Evolutionary conservation across 2,329 filamentous ascomycete species (phyloP), one percentile per base, ranked within the genome.

Genomic region (Apiospora hydei): DNA sequence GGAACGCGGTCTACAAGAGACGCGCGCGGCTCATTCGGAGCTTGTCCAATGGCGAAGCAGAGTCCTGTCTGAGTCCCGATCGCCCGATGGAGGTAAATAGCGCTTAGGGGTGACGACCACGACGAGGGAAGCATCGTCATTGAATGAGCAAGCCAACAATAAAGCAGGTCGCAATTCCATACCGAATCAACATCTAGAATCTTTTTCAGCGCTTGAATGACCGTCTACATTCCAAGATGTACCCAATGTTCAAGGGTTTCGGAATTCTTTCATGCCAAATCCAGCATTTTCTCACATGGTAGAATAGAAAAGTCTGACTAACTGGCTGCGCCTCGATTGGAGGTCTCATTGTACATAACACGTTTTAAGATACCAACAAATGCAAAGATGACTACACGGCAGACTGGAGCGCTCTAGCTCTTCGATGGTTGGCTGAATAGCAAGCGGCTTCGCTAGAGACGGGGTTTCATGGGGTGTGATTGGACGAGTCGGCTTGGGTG

Each of bases 1-100:
- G 24, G 75, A 80, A 72, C 8, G 71, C 69, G 74, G 79, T 73
- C 11, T 69, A 77, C 69, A 74, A 51, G 69, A 73, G 74, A 69
- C 82, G 79, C 71, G 77, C 77, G 61, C 57, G 71, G 38, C 77
- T 71, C 73, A 69, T 41, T 30, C 71, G 49, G 70, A 64, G 49
- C 69, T 81, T 18, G 69, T 71, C 51, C 67, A 71, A 41, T 77
- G 75, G 76, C 76, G 78, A 49, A 14, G 16, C 46, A 57, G 47
- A 30, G 47, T 69, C 18, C 26, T 69, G 30, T 34, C 66, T 41
- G 16, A 24, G 34, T 34, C 6, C 18, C 57, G 21, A 64, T n/a
- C 34, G 18, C 38, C 57, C 57, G 41, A 64, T 64, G 18, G 34
- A 34, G 57, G 11, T 3, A 64, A n/a, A n/a, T 64, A 64, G 57